These are phyloP conservation scores for Colletotrichum musae DNA, from an alignment of 2,329 filamentous ascomycete species.

Conservation along the genomic window DNA sequence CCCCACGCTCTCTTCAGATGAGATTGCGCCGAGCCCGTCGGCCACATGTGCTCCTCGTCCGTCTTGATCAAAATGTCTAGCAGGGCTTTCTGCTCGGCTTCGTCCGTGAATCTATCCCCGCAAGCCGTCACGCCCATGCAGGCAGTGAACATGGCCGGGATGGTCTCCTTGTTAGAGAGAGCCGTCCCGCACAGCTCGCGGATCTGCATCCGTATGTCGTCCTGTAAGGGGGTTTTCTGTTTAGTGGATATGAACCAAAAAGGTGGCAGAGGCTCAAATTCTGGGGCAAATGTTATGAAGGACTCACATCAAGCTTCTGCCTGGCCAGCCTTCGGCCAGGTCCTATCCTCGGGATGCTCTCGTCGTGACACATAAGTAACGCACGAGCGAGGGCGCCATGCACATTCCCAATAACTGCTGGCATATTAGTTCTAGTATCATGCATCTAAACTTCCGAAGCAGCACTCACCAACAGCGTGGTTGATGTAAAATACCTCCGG, in stretches of 20 bases:
- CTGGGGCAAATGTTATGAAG: too few species aligned
- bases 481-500: slow-evolving; percentile 71
- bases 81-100: slow-evolving; percentile 62
- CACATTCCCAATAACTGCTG: too few species aligned
- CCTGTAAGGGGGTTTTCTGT: slow-evolving; percentile 46
- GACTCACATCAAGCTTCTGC: slow-evolving; percentile 56
- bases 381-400: slow-evolving; percentile 71
- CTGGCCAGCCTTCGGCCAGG: slow-evolving; percentile 48
- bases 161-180: slow-evolving; percentile 67
- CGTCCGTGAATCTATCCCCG: slow-evolving; percentile 64
- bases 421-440: too few species aligned
- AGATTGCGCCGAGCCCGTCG: slow-evolving; percentile 62
- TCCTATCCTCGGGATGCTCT: slow-evolving; percentile 65
- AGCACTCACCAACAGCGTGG: slow-evolving; percentile 69
- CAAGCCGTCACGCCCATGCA: slow-evolving; percentile 66
- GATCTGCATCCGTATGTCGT: slow-evolving; percentile 62
- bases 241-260: not conserved
- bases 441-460: too few species aligned
- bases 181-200: slow-evolving; percentile 72
- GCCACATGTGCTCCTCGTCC: slow-evolving; percentile 65
- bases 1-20: slow-evolving; percentile 65
- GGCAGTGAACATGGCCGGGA: slow-evolving; percentile 69
- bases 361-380: slow-evolving; percentile 70
- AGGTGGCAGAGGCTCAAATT: too few species aligned
- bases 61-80: slow-evolving; percentile 62